A percentile compares a stretch with the other conserved stretches of the same genome.
Evolutionary conservation across 495 filamentous ascomycete species (phyloP).

Genomic region (Penicillium alfredii): DNA sequence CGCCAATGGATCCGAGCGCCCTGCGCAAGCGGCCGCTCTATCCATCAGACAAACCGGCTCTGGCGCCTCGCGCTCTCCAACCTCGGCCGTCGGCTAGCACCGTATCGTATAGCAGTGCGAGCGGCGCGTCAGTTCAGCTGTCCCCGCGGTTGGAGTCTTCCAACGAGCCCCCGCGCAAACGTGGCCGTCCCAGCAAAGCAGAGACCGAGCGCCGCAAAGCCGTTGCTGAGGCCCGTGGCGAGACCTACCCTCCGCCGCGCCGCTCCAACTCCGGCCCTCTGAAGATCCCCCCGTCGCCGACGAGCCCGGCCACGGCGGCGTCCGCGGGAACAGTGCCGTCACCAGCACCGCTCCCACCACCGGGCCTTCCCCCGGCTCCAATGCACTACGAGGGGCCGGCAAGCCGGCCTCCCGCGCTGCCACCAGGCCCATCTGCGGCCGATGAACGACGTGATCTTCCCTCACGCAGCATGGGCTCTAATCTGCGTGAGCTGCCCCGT

Average conservation of each 20-base stretch:
- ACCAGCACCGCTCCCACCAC: slow-evolving; percentile 1
- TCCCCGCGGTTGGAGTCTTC: slow-evolving; percentile 28
- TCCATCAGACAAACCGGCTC: slow-evolving; percentile 28
- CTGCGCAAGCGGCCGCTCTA: slow-evolving; percentile 34
- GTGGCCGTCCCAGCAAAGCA: slow-evolving; percentile 54
- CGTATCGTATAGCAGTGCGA: slow-evolving; percentile 36
- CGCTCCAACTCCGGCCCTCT: slow-evolving; percentile 24
- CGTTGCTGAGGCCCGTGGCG: slow-evolving; percentile 47
- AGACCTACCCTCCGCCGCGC: slow-evolving; percentile 42
- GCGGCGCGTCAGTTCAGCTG: slow-evolving; percentile 32
- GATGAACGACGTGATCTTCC: slow-evolving; percentile 20
- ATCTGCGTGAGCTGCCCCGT: slow-evolving; percentile 31
- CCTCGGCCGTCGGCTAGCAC: slow-evolving; percentile 35
- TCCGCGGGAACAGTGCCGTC: slow-evolving; percentile 3
- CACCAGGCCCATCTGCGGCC: slow-evolving; percentile 1
- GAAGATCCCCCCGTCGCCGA: slow-evolving; percentile 30
- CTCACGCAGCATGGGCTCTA: slow-evolving; percentile 17
- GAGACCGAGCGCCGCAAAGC: slow-evolving; percentile 47
- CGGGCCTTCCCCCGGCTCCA: not conserved
- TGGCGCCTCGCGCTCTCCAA: slow-evolving; percentile 36
- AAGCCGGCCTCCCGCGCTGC: not conserved
- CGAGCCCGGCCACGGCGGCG: slow-evolving; percentile 24
- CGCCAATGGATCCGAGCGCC: slow-evolving; percentile 18
- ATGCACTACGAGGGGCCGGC: not conserved
- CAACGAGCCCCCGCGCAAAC: slow-evolving; percentile 48